These are phyloP conservation scores for Misopates orontium DNA, from an alignment of 257 asterid species.

Conservation along the genomic window DNA sequence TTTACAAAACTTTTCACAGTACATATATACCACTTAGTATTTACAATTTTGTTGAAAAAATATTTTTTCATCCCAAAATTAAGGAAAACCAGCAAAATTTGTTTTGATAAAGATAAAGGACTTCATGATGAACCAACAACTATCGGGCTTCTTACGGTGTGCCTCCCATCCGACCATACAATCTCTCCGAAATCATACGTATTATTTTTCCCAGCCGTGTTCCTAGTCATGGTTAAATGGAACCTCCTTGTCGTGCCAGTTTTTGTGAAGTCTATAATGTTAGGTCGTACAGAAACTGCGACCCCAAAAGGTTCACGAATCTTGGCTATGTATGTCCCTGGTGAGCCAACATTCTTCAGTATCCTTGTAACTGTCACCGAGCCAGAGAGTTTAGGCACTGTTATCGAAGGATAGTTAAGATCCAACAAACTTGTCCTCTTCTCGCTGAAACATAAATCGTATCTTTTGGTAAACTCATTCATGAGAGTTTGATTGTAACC, in stretches of 20 bases:
- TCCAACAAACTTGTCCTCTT: not conserved
- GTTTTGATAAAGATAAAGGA: no score
- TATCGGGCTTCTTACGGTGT: slow-evolving; percentile 27
- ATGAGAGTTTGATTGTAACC: slow-evolving; percentile 14
- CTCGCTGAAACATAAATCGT: not conserved
- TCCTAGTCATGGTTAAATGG: slow-evolving; percentile 15
- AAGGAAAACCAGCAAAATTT: no score
- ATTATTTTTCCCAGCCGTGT: not conserved
- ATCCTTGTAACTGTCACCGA: slow-evolving; percentile 21
- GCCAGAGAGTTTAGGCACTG: slow-evolving; percentile 17
- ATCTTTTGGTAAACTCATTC: not conserved
- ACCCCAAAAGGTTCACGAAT: slow-evolving; percentile 25
- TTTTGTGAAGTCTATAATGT: slow-evolving; percentile 15
- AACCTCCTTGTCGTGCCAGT: slow-evolving; percentile 31
- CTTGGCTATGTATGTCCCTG: slow-evolving; percentile 27
- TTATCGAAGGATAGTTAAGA: slow-evolving; percentile 38
- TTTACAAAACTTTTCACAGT: no score
- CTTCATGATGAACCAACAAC: not conserved
- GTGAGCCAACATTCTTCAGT: slow-evolving; percentile 35
- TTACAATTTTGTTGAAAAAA: no score
- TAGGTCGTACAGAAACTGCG: slow-evolving; percentile 23
- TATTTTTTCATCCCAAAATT: no score
- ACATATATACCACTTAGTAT: no score
- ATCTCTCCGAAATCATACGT: slow-evolving; percentile 20
- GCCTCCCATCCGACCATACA: slow-evolving; percentile 31